A percentile compares a stretch with the other conserved stretches of the same genome.
Conservation (phyloP, 2,329 filamentous ascomycete genomes). For the Talaromyces marneffei region DNA sequence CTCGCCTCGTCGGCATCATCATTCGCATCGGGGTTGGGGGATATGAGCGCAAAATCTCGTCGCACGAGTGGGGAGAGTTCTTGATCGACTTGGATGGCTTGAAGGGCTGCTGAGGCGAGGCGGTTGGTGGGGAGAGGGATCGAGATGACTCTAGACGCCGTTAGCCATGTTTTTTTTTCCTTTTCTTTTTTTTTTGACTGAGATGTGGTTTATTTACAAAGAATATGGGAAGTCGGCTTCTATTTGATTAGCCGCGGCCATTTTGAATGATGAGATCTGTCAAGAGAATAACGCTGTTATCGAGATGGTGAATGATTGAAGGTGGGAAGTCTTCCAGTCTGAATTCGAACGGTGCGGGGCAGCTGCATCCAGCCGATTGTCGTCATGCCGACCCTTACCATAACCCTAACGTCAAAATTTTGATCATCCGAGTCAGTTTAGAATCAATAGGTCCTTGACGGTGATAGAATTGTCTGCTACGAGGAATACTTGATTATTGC, state of each 20-base stretch:
- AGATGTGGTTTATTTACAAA: slow-evolving; percentile 24
- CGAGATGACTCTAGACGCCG: slow-evolving; percentile 56
- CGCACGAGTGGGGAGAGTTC: slow-evolving; percentile 82
- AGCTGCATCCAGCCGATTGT: background rate
- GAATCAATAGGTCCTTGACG: background rate
- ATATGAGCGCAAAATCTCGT: slow-evolving; percentile 59
- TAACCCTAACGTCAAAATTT: background rate
- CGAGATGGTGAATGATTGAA: background rate
- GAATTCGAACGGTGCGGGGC: slow-evolving; percentile 15
- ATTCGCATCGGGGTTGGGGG: slow-evolving; percentile 19
- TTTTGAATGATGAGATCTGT: background rate
- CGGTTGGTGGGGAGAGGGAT: slow-evolving; percentile 76
- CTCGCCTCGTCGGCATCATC: slow-evolving; percentile 25
- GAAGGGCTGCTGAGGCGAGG: slow-evolving; percentile 69
- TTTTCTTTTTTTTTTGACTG: no score
- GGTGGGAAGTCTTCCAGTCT: background rate
- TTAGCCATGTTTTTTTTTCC: no score
- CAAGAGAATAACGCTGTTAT: background rate
- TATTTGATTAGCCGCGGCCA: background rate
- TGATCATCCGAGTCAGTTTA: background rate
- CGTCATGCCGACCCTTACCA: background rate
- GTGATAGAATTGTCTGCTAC: no score
- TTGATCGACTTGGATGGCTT: slow-evolving; percentile 73
- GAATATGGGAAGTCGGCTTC: slow-evolving; percentile 34
- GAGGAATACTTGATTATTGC: no score